These are phyloP conservation scores for Helotiales sp. DNA, from an alignment of 2,329 filamentous ascomycete genomes.

Conservation along the genomic window DNA sequence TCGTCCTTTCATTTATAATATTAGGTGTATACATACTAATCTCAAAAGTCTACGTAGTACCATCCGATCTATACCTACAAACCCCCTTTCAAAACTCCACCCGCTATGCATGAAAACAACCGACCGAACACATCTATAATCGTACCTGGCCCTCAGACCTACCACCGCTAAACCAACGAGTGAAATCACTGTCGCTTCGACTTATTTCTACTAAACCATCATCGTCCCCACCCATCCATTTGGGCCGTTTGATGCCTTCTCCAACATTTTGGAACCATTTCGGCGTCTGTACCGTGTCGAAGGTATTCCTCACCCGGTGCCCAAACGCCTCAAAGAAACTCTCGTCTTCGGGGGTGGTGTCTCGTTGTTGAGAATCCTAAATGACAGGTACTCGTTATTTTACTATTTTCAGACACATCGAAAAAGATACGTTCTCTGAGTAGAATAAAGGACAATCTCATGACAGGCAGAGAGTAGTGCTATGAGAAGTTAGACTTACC, in stretches of 20 bases:
- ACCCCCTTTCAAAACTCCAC: slow-evolving; percentile 36
- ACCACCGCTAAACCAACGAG: slow-evolving; percentile 63
- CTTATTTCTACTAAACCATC: slow-evolving; percentile 47
- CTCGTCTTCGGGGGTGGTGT: slow-evolving; percentile 68
- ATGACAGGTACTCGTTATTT: not conserved
- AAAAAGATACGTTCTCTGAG: not conserved
- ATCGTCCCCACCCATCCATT: slow-evolving; percentile 75
- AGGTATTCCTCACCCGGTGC: slow-evolving; percentile 87
- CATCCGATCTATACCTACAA: slow-evolving; percentile 11
- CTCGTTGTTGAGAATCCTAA: slow-evolving; percentile 40
- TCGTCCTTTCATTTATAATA: slow-evolving; percentile 11
- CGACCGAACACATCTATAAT: slow-evolving; percentile 33
- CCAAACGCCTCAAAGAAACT: slow-evolving; percentile 84
- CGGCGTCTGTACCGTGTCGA: slow-evolving; percentile 81
- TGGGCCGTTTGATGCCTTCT: slow-evolving; percentile 73
- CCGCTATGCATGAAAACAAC: slow-evolving; percentile 38
- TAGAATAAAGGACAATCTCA: not conserved
- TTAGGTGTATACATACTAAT: slow-evolving; percentile 20
- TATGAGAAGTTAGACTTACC: not conserved
- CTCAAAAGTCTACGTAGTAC: not conserved
- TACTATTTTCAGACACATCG: not conserved
- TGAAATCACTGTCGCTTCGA: slow-evolving; percentile 50
- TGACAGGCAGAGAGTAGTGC: not conserved
- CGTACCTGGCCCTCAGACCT: slow-evolving; percentile 44
- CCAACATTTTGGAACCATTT: slow-evolving; percentile 80